A percentile compares a stretch with the other conserved stretches of the same genome.
phyloP scores from a whole-genome alignment of 2,329 filamentous ascomycete genomes.

The Ophiocordyceps camponoti-leonardi region DNA sequence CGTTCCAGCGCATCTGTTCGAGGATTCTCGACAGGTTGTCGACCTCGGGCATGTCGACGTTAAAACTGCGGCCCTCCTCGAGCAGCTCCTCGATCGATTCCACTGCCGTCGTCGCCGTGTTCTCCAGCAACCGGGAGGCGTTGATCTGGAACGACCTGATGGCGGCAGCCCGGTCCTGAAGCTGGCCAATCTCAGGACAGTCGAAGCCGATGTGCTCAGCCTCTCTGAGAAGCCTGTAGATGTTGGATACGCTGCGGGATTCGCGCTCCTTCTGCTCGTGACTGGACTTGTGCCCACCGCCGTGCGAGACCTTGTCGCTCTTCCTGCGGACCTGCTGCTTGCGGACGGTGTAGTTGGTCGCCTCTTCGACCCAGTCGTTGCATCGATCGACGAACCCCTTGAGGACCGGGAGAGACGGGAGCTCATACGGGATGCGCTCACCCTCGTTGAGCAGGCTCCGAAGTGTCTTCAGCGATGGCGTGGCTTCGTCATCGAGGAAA shows the following conservation, averaged over 20 bases:
- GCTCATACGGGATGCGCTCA: constrained; percentile 84
- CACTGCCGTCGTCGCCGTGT: constrained; percentile 43
- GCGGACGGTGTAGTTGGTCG: constrained; percentile 85
- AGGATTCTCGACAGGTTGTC: constrained; percentile 66
- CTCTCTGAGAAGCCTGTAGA: constrained; percentile 66
- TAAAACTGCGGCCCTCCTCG: constrained; percentile 78
- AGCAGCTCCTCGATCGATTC: constrained; percentile 76
- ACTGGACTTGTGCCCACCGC: constrained; percentile 50
- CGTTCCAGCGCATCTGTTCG: constrained; percentile 77
- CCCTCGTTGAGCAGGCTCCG: constrained; percentile 77
- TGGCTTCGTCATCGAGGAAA: constrained; percentile 66
- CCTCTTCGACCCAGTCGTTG: constrained; percentile 96
- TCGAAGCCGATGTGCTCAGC: constrained; percentile 85
- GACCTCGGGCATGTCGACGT: constrained; percentile 79
- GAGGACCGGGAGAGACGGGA: constrained; percentile 66
- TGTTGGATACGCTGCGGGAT: constrained; percentile 74
- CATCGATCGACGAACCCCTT: constrained; percentile 87
- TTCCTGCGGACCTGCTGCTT: constrained; percentile 97
- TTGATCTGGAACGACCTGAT: constrained; percentile 73
- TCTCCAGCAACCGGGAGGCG: constrained; percentile 52
- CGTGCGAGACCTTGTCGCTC: constrained; percentile 75
- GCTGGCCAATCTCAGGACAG: constrained; percentile 71
- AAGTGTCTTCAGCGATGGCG: constrained; percentile 71
- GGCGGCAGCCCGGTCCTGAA: constrained; percentile 70
- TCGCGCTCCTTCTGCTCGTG: constrained; percentile 70